phyloP scores from a whole-genome alignment of 2,329 filamentous ascomycete species.

The Pleoardoris graminearum region DNA sequence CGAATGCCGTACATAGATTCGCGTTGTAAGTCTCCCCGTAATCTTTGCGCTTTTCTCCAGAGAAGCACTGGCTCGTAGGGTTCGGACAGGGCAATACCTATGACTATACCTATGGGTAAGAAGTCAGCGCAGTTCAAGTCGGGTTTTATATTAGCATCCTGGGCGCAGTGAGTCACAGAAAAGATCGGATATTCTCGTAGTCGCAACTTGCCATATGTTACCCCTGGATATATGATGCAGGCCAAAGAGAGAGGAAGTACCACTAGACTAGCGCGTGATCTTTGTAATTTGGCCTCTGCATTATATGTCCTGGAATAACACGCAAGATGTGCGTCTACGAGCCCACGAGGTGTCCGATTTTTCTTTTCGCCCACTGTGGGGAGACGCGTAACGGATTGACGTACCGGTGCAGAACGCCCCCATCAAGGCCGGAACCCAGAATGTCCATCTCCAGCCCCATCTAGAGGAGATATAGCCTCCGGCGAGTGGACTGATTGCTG shows the following conservation, averaged over 20 bases:
- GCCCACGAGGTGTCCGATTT: too few species aligned
- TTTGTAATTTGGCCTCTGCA: too few species aligned
- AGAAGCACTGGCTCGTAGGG: constrained; percentile 51
- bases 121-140: neutral
- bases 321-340: too few species aligned
- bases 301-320: too few species aligned
- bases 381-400: neutral
- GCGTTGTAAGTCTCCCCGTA: constrained; percentile 62
- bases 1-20: constrained; percentile 56
- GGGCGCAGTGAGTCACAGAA: too few species aligned
- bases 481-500: constrained; percentile 3
- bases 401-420: constrained; percentile 18
- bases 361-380: too few species aligned
- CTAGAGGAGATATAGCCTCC: constrained; percentile 11
- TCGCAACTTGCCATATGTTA: too few species aligned
- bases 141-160: too few species aligned
- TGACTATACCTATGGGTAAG: constrained; percentile 11
- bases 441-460: constrained; percentile 20
- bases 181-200: too few species aligned
- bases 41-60: constrained; percentile 20
- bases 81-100: constrained; percentile 40
- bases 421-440: constrained; percentile 15
- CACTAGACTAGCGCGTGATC: too few species aligned
- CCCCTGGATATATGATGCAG: too few species aligned
- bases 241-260: too few species aligned